Percentiles rank a stretch among this genome's conserved stretches.
These are phyloP conservation scores for Candida gorgasii DNA, from an alignment of 805 yeast genomes.

Conservation along the genomic window DNA sequence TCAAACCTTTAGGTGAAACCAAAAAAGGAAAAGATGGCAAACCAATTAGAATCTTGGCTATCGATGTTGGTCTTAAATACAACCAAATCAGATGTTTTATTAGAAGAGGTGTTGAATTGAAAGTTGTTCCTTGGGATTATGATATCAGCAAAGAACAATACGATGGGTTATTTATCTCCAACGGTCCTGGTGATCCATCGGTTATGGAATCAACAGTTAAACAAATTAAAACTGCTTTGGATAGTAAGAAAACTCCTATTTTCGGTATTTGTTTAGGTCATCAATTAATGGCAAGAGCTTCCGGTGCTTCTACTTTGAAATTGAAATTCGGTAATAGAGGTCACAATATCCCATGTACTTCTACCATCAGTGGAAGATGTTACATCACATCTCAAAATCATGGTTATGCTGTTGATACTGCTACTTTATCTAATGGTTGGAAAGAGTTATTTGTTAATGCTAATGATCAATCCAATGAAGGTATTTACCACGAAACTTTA, in stretches of 20 bases:
- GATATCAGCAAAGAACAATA: slow-evolving; percentile 78
- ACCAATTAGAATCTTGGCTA: slow-evolving; percentile 77
- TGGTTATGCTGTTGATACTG: slow-evolving; percentile 93
- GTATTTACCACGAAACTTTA: slow-evolving; percentile 84
- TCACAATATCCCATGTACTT: slow-evolving; percentile 96
- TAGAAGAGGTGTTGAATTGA: slow-evolving; percentile 91
- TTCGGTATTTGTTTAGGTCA: slow-evolving; percentile 99
- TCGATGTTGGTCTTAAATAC: slow-evolving; percentile 97
- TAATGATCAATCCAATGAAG: slow-evolving; percentile 97
- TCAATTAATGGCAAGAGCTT: slow-evolving; percentile 91
- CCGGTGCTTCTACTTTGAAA: slow-evolving; percentile 91
- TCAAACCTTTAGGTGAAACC: slow-evolving; percentile 62
- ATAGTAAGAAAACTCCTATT: slow-evolving; percentile 75
- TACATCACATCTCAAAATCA: slow-evolving; percentile 98
- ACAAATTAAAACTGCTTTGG: slow-evolving; percentile 57
- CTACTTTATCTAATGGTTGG: slow-evolving; percentile 79
- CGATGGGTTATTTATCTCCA: slow-evolving; percentile 94
- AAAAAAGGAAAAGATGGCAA: slow-evolving; percentile 69
- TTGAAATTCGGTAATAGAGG: slow-evolving; percentile 99
- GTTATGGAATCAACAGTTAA: slow-evolving; percentile 70
- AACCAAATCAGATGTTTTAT: slow-evolving; percentile 97
- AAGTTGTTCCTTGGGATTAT: slow-evolving; percentile 94
- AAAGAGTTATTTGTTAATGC: slow-evolving; percentile 92
- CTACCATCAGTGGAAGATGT: slow-evolving; percentile 88
- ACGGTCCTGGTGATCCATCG: slow-evolving; percentile 99